Conservation (phyloP, 805 yeast species). For the Saccharomycopsis fibuligera region DNA sequence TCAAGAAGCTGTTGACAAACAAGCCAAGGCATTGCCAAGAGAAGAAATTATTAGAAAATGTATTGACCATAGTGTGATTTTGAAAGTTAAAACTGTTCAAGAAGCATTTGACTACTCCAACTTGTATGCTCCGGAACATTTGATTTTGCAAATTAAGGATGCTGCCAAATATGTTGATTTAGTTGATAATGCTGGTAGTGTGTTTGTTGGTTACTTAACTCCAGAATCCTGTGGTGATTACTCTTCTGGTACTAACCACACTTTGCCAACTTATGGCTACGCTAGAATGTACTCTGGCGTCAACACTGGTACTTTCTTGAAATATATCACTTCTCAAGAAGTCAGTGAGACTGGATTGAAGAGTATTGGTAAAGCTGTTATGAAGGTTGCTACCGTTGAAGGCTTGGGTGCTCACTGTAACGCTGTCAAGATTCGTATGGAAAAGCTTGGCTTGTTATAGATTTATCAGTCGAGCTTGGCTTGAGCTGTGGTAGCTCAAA, state of each 20-base stretch:
- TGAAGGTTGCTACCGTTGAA: slow-evolving; percentile 92
- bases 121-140: slow-evolving; percentile 95
- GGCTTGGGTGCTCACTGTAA: slow-evolving; percentile 97
- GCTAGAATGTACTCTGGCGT: slow-evolving; percentile 98
- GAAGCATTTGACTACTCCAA: slow-evolving; percentile 87
- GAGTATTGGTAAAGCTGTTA: slow-evolving; percentile 92
- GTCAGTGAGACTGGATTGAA: slow-evolving; percentile 79
- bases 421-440: slow-evolving; percentile 93
- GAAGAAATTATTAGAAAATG: slow-evolving; percentile 89
- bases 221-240: slow-evolving; percentile 99
- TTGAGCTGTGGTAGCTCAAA: no score
- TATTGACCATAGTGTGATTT: slow-evolving; percentile 83
- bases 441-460: slow-evolving; percentile 51
- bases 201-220: slow-evolving; percentile 91
- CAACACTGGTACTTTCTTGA: slow-evolving; percentile 91
- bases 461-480: no score
- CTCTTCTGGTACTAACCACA: slow-evolving; percentile 96
- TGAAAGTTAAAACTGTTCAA: slow-evolving; percentile 59
- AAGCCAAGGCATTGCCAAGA: slow-evolving; percentile 81
- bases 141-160: slow-evolving; percentile 81
- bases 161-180: slow-evolving; percentile 65
- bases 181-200: slow-evolving; percentile 92
- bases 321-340: slow-evolving; percentile 90
- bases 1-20: slow-evolving; percentile 77
- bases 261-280: slow-evolving; percentile 96